phyloP scores from a whole-genome alignment of 306 rosid species.

The Malus domestica region ASM211411v1 NC_041803.1:10729001-10729500 shows the following conservation, averaged over 20 bases:
- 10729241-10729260: slow-evolving; percentile 60
- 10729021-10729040: too few species aligned
- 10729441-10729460: slow-evolving; percentile 61
- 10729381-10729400: slow-evolving; percentile 3
- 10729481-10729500: slow-evolving; percentile 41
- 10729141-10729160: slow-evolving; percentile 39
- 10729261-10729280: slow-evolving; percentile 32
- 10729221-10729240: slow-evolving; percentile 82
- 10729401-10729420: not conserved
- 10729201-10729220: slow-evolving; percentile 67
- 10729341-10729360: too few species aligned
- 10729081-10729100: not conserved
- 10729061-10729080: not conserved
- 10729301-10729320: slow-evolving; percentile 58
- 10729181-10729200: slow-evolving; percentile 49
- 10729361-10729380: not conserved
- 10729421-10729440: not conserved
- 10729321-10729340: slow-evolving; percentile 53
- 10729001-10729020: too few species aligned
- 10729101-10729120: not conserved
- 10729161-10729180: slow-evolving; percentile 68
- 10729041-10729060: not conserved
- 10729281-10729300: slow-evolving; percentile 47
- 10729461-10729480: slow-evolving; percentile 56
- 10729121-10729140: not conserved